phyloP scores from a whole-genome alignment of 179 eudicot genomes.

The Spergularia azorica region DNA sequence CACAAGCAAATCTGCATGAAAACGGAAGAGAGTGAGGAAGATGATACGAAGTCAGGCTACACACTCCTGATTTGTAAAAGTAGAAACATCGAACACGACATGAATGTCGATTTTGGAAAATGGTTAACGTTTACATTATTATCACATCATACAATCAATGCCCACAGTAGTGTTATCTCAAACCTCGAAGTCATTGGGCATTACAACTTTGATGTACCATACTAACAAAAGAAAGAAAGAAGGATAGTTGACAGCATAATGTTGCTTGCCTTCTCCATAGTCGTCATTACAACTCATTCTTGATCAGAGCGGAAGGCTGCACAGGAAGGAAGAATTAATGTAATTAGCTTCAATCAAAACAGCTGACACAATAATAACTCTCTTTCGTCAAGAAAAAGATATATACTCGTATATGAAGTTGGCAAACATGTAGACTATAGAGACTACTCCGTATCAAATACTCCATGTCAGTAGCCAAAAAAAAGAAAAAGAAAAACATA shows the following conservation, averaged over 20 bases:
- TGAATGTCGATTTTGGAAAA: background rate
- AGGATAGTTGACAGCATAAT: background rate
- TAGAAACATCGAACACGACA: too few relatives aligned
- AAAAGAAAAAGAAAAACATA: too few relatives aligned
- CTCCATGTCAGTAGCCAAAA: too few relatives aligned
- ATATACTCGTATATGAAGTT: background rate
- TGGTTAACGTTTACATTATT: conserved; percentile 23
- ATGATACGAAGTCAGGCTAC: too few relatives aligned
- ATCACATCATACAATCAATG: conserved; percentile 13
- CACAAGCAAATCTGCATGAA: too few relatives aligned
- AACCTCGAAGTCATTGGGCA: background rate
- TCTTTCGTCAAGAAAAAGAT: too few relatives aligned
- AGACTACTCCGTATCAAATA: too few relatives aligned
- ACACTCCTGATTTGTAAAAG: too few relatives aligned
- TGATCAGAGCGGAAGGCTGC: conserved; percentile 31
- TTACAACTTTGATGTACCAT: conserved; percentile 13
- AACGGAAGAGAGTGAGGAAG: too few relatives aligned
- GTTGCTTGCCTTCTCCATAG: background rate
- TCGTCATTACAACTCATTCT: conserved; percentile 17
- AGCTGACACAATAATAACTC: background rate
- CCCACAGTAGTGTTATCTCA: background rate
- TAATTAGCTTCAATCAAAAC: background rate
- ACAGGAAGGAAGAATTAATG: background rate
- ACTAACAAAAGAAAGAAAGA: background rate
- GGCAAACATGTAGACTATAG: too few relatives aligned